A percentile compares a stretch with the other conserved stretches of the same genome.
Conservation (phyloP, 441 rosid genomes). For the Francoa sonchifolia region DNA sequence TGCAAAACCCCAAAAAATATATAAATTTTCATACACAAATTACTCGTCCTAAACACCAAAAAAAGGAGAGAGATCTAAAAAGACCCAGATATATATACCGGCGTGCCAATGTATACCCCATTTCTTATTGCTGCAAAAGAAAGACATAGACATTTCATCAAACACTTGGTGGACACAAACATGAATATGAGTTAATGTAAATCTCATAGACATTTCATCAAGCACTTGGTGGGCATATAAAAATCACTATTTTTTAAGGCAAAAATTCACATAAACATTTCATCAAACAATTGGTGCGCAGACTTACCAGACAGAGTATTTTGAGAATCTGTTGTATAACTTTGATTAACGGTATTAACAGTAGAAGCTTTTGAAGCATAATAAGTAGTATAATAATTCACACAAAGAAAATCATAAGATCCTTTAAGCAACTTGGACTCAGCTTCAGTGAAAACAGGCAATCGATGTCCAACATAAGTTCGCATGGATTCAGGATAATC, state of each 20-base stretch:
- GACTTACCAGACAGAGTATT: slow-evolving; percentile 2
- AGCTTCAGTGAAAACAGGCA: slow-evolving; percentile 7
- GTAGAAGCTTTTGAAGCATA: slow-evolving; percentile 2
- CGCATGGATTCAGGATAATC: slow-evolving; percentile 9
- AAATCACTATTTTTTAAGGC: background rate
- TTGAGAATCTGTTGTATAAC: slow-evolving; percentile 2
- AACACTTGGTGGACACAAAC: no score
- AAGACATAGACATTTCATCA: background rate
- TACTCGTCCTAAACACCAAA: no score
- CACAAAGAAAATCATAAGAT: slow-evolving; percentile 8
- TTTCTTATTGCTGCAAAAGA: slow-evolving; percentile 17
- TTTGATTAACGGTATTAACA: background rate
- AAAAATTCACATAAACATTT: background rate
- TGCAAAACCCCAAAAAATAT: no score
- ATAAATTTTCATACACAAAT: no score
- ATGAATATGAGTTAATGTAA: no score
- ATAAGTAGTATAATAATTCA: slow-evolving; percentile 7
- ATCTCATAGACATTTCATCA: no score
- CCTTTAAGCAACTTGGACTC: slow-evolving; percentile 8
- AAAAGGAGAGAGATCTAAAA: no score
- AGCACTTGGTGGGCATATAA: background rate
- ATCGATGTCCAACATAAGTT: slow-evolving; percentile 1
- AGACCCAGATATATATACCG: no score
- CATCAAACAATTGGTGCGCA: background rate
- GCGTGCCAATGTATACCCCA: slow-evolving; percentile 27